phyloP scores from a whole-genome alignment of 2,329 filamentous ascomycete species.

The Claviceps maximensis region DNA sequence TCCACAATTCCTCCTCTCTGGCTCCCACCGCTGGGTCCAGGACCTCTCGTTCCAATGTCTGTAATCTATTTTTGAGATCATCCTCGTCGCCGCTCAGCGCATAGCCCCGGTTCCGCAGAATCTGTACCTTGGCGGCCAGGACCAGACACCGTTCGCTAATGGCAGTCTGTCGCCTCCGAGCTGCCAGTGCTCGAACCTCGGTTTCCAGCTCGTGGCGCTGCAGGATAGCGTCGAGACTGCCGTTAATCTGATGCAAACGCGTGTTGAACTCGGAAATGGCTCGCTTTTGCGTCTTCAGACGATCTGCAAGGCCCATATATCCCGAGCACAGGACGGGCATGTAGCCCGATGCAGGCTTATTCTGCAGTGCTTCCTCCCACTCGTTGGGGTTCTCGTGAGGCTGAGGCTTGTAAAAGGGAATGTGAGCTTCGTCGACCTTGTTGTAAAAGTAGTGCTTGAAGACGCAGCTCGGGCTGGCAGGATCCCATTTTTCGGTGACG shows the following conservation, averaged over 20 bases:
- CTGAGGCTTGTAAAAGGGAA: constrained; percentile 63
- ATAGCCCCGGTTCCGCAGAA: constrained; percentile 69
- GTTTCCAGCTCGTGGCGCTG: constrained; percentile 65
- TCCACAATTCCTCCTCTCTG: constrained; percentile 76
- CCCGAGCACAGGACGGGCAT: constrained; percentile 67
- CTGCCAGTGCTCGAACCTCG: constrained; percentile 59
- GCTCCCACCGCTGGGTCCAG: constrained; percentile 64
- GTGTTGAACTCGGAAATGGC: constrained; percentile 58
- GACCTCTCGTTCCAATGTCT: constrained; percentile 53
- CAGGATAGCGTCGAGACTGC: constrained; percentile 56
- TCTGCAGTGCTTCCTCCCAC: constrained; percentile 73
- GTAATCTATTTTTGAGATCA: constrained; percentile 58
- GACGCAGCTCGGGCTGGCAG: constrained; percentile 50
- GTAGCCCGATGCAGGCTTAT: constrained; percentile 62
- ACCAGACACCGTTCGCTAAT: constrained; percentile 61
- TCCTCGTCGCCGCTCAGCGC: constrained; percentile 70
- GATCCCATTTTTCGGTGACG: constrained; percentile 63
- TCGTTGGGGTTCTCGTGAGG: constrained; percentile 60
- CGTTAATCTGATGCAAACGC: constrained; percentile 68
- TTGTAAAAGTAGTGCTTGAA: constrained; percentile 86
- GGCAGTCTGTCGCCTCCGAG: constrained; percentile 57
- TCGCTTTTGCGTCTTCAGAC: constrained; percentile 58
- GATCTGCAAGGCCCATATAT: constrained; percentile 57
- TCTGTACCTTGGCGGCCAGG: constrained; percentile 67
- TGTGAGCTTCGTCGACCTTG: constrained; percentile 58